Percentiles rank a stretch among this genome's conserved stretches.
These are phyloP conservation scores for Naematelia encephala DNA, from an alignment of 768 basidiomycete genomes.

Conservation along the genomic window DNA sequence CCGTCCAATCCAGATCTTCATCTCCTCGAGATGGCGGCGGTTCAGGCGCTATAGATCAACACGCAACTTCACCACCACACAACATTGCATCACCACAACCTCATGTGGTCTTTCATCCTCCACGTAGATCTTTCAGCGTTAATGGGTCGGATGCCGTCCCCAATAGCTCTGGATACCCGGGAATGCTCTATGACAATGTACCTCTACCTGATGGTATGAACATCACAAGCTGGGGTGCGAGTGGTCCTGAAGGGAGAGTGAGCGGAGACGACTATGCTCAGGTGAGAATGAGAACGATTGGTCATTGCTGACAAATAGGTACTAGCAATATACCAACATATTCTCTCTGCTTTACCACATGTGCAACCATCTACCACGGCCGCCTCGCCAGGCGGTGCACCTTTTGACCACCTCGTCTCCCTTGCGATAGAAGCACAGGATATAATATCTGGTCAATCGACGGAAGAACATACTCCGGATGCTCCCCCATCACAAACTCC, in stretches of 20 bases:
- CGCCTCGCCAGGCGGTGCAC: background rate
- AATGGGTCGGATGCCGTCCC: background rate
- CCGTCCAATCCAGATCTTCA: background rate
- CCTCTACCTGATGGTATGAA: constrained; percentile 11
- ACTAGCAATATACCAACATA: constrained; percentile 19
- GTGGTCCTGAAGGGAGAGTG: background rate
- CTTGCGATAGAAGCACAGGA: background rate
- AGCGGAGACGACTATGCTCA: constrained; percentile 23
- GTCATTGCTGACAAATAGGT: constrained; percentile 7
- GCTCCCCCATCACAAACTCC: background rate
- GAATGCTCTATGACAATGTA: constrained; percentile 16
- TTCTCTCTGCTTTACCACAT: constrained; percentile 20
- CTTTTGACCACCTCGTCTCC: background rate
- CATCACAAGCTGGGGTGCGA: background rate
- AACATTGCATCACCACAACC: background rate
- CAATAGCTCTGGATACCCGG: constrained; percentile 16
- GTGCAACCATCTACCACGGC: constrained; percentile 8
- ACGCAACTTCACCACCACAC: background rate
- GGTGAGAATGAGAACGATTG: constrained; percentile 6
- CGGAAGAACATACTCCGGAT: background rate
- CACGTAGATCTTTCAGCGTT: background rate
- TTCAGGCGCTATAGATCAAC: background rate
- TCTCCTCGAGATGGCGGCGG: background rate
- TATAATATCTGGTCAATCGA: background rate
- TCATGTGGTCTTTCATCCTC: background rate